Evolutionary conservation across 345 rosid genomes (phyloP), one percentile per base, ranked within the genome.

Genomic region (Aegle marmelos): DNA sequence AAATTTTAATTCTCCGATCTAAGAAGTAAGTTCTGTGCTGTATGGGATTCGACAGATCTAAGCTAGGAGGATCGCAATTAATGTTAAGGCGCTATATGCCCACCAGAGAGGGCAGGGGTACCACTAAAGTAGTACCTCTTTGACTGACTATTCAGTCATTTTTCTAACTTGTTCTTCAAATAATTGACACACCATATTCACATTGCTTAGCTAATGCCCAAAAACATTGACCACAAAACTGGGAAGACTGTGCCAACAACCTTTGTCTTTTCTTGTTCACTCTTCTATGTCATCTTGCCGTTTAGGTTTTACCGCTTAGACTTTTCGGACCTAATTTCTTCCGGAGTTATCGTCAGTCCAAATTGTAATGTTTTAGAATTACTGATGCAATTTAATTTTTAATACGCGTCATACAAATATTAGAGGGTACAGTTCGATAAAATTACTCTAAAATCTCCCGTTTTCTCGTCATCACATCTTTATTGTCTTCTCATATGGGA

Each of bases 151-250:
- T 73, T 34, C 72, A 16, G 56, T 5, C 56, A 50, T 50, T 50
- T 17, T 68, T 10, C 56, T 11, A 11, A 41, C 11, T 10, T 37
- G 33, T 22, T 27, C 33, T 63, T 13, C 21, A 30, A 28, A 39
- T 68, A 68, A 68, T 72, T 33, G 64, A 75, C 58, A 21, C 34
- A 31, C 56, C 21, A 3, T 45, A 10, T 31, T 54, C 39, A 22
- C 7, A 25, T 14, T 22, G 4, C 8, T 31, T 9, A 8, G 24
- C 56, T 30, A 7, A 62, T 50, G 64, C 71, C 39, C 45, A 13
- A 16, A 75, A 45, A 75, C 78, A 19, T 75, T 66, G 72, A 65
- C 72, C 79, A 8, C 10, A 66, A 76, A 67, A 56, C 72, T 66
- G 34, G 79, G 79, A 34, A 53, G 72, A 36, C 72, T 76, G 53